Evolutionary conservation across 1,139 yeast genomes (phyloP).

Genomic region (Suhomyces bokatorum): DNA sequence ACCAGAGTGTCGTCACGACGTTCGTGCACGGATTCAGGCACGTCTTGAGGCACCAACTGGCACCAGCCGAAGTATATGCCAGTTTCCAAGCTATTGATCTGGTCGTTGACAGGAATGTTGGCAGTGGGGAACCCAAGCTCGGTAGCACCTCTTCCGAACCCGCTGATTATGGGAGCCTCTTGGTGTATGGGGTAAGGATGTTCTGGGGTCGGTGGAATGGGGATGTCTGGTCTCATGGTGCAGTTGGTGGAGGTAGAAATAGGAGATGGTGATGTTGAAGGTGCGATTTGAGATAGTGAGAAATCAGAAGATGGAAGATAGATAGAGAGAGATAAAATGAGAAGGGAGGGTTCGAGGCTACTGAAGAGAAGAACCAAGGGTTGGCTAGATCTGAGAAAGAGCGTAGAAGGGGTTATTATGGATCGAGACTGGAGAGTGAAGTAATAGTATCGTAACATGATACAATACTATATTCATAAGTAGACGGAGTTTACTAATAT

Average conservation of each 20-base stretch:
- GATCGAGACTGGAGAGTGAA: too few relatives aligned
- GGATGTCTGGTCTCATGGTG: constrained; percentile 27
- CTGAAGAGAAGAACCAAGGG: too few relatives aligned
- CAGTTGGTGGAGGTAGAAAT: background rate
- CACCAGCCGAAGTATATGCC: constrained; percentile 95
- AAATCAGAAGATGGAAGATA: background rate
- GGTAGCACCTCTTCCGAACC: constrained; percentile 94
- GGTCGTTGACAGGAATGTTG: constrained; percentile 67
- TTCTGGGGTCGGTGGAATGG: constrained; percentile 48
- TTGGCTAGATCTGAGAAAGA: too few relatives aligned
- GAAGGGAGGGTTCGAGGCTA: too few relatives aligned
- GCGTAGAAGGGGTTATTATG: too few relatives aligned
- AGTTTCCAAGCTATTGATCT: constrained; percentile 53
- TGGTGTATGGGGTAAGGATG: constrained; percentile 69
- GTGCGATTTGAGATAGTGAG: background rate
- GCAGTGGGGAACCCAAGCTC: constrained; percentile 97
- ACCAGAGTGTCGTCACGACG: constrained; percentile 44
- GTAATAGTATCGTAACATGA: too few relatives aligned
- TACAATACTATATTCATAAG: too few relatives aligned
- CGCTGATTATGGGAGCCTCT: constrained; percentile 65
- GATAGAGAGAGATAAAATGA: too few relatives aligned
- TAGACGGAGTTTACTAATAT: too few relatives aligned
- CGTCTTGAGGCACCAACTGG: constrained; percentile 30
- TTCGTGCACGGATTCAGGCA: constrained; percentile 16
- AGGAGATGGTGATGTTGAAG: background rate